Base-by-base conservation (phyloP, 2,329 filamentous ascomycete genomes). In the Sporothrix pseudoabietina region DNA sequence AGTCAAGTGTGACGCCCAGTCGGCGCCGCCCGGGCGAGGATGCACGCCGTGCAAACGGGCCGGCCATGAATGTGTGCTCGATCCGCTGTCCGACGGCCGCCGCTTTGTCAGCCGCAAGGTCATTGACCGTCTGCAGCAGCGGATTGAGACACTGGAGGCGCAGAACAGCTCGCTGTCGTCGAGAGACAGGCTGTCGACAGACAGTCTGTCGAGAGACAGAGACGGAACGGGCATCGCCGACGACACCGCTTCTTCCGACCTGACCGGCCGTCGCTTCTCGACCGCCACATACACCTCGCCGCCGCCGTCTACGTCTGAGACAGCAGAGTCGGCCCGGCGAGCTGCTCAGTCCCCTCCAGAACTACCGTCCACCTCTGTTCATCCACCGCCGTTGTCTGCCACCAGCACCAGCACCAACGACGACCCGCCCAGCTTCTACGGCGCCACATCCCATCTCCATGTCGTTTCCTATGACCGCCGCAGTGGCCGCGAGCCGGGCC, bases 1-100 rank as follows among this genome's bases (percentile, higher is more conserved):
- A 54, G 72, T 74, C 52, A 74, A 74, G 69, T 74, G 72, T n/a
- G 72, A 74, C 44, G 72, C 69, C 12, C 72, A 74, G 63, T 30
- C 71, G 5, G 61, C 35, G 7, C 61, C 61, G 22, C 39, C 71
- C 4, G 72, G 52, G 4, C 19, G 57, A 0, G 69, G 72, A 5
- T 74, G 72, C n/a, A 57, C 47, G 9, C 72, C 72, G 8, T 74
- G 72, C 32, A 63, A 70, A 16, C 72, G 72, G 1, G 69, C 72
- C 10, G 69, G 72, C 26, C 39, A 71, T 14, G 69, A 69, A 22
- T 74, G 72, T 9, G 39, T 69, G 3, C 63, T 74, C 2, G 72
- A 74, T 22, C 72, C 72, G 4, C 3, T 74, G 32, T 74, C 72
- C 6, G 72, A 74, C 22, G 69, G 72, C 14, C 30, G 72, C 47